Evolutionary conservation across 345 rosid species (phyloP).

Genomic region (Brassica rapa): DNA sequence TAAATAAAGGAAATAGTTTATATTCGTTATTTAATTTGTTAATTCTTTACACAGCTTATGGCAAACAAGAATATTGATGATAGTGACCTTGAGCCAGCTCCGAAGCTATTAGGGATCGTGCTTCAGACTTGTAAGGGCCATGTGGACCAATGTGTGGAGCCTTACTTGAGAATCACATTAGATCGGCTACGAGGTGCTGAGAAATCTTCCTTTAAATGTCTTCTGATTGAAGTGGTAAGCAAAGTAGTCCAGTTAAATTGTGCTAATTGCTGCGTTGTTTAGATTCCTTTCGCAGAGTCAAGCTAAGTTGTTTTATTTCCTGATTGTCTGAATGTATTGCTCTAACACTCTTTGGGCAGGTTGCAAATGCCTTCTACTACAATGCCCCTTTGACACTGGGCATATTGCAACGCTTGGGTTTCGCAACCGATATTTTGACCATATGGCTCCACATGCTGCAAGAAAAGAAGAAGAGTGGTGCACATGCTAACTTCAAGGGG

Average conservation of each 20-base stretch:
- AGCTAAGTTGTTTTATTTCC: conserved; percentile 7
- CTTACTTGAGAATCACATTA: conserved; percentile 80
- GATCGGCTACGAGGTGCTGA: conserved; percentile 74
- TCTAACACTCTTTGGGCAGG: conserved; percentile 46
- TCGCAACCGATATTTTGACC: conserved; percentile 66
- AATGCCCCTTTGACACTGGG: conserved; percentile 72
- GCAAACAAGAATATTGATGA: conserved; percentile 84
- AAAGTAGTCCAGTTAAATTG: conserved; percentile 13
- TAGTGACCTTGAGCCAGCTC: conserved; percentile 91
- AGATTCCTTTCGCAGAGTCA: conserved; percentile 1
- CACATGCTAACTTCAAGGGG: conserved; percentile 81
- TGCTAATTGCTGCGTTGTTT: neutral
- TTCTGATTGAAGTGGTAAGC: conserved; percentile 96
- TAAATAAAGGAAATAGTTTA: neutral
- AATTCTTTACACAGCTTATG: conserved; percentile 56
- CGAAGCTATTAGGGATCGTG: conserved; percentile 88
- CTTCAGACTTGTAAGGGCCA: conserved; percentile 97
- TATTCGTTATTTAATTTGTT: neutral
- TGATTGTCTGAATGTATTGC: conserved; percentile 25
- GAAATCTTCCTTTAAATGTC: conserved; percentile 86
- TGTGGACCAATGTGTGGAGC: conserved; percentile 97
- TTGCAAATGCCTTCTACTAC: conserved; percentile 94
- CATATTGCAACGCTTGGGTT: conserved; percentile 76
- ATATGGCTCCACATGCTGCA: conserved; percentile 96
- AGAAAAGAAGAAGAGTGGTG: conserved; percentile 89